Conservation (phyloP, 169 alveolate species). For the Babesia microti region DNA sequence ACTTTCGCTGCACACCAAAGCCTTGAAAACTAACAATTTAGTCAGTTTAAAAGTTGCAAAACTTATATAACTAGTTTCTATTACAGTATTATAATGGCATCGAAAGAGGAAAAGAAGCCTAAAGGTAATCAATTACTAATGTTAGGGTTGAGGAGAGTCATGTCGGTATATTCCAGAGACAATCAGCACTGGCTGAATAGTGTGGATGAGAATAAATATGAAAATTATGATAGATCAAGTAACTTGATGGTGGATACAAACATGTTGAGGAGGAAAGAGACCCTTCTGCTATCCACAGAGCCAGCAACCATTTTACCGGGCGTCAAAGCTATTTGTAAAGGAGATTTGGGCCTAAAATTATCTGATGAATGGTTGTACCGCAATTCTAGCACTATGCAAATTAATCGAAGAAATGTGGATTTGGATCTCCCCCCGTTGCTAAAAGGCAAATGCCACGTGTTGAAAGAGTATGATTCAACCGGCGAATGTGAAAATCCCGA, state of each 20-base stretch:
- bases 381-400: too few relatives aligned
- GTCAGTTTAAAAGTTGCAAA: neutral
- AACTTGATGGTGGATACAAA: neutral
- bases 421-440: constrained; percentile 22
- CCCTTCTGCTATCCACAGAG: constrained; percentile 4
- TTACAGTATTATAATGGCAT: neutral
- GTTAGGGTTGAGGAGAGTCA: neutral
- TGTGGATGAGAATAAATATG: too few relatives aligned
- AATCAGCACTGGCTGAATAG: constrained; percentile 3
- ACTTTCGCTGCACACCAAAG: too few relatives aligned
- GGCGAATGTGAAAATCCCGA: constrained; percentile 38
- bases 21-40: neutral
- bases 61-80: neutral
- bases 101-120: neutral
- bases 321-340: too few relatives aligned
- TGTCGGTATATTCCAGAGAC: constrained; percentile 5
- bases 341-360: too few relatives aligned
- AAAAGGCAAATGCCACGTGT: constrained; percentile 20
- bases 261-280: neutral
- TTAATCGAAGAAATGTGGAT: constrained; percentile 6
- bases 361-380: too few relatives aligned
- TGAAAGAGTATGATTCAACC: constrained; percentile 34
- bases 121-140: constrained; percentile 2
- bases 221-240: too few relatives aligned
- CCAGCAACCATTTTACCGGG: too few relatives aligned